These are phyloP conservation scores for Cajanus cajan DNA, from an alignment of 306 rosid genomes.

Conservation along the genomic window DNA sequence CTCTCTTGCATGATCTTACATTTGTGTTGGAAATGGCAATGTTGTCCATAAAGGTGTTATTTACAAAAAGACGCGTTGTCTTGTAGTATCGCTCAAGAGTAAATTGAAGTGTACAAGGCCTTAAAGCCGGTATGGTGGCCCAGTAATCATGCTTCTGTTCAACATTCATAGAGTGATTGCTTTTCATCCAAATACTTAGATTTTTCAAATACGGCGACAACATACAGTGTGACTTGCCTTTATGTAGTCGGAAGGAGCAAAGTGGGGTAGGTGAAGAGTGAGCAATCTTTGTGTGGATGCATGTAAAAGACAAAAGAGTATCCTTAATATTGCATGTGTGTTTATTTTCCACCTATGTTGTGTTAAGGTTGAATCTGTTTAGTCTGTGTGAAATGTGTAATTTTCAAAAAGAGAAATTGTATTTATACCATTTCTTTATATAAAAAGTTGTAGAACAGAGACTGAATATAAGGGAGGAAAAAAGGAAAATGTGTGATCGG, in stretches of 20 bases:
- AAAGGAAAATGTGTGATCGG: background rate
- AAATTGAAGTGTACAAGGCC: background rate
- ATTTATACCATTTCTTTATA: background rate
- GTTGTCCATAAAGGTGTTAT: slow-evolving; percentile 1
- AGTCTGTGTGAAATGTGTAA: background rate
- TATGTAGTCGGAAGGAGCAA: background rate
- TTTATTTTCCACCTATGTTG: background rate
- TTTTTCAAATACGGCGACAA: slow-evolving; percentile 2
- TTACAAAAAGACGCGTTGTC: background rate
- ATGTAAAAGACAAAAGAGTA: background rate
- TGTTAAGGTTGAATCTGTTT: background rate
- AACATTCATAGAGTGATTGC: background rate
- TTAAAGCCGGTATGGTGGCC: slow-evolving; percentile 7
- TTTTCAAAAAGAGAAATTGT: background rate
- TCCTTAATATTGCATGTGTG: background rate
- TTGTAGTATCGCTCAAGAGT: background rate
- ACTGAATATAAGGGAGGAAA: background rate
- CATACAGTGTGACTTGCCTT: background rate
- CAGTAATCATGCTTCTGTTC: background rate
- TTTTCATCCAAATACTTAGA: background rate
- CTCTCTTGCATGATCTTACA: slow-evolving; percentile 5
- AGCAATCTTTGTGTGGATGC: background rate
- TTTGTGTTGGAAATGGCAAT: background rate
- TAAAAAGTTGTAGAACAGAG: no score
- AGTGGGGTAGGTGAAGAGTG: background rate